phyloP scores from a whole-genome alignment of 1,284 basidiomycete genomes.

The Leccinum fallax region DNA sequence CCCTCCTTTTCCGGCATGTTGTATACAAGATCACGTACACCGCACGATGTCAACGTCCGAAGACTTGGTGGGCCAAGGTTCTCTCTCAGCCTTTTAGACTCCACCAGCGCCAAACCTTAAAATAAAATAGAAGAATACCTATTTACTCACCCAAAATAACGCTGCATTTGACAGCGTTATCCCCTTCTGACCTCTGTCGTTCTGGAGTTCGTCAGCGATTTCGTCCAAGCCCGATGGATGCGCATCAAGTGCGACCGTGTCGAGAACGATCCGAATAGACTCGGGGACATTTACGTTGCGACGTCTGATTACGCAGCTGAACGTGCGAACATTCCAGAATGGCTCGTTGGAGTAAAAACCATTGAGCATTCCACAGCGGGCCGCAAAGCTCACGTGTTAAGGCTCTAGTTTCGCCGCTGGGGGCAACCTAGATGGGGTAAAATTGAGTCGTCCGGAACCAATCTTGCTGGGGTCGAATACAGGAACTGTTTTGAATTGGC shows the following conservation, averaged over 20 bases:
- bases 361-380: slow-evolving; percentile 4
- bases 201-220: slow-evolving; percentile 18
- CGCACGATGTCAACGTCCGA: slow-evolving; percentile 15
- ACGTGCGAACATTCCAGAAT: slow-evolving; percentile 16
- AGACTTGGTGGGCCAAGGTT: slow-evolving; percentile 2
- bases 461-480: slow-evolving; percentile 1
- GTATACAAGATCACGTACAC: slow-evolving; percentile 33
- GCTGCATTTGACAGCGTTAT: slow-evolving; percentile 27
- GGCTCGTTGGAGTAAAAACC: not conserved
- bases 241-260: slow-evolving; percentile 10
- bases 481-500: slow-evolving; percentile 2
- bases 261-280: slow-evolving; percentile 14
- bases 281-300: slow-evolving; percentile 5
- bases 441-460: slow-evolving; percentile 1
- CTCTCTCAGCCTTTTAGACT: slow-evolving; percentile 30
- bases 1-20: slow-evolving; percentile 14
- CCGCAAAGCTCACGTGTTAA: slow-evolving; percentile 15
- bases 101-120: slow-evolving; percentile 11
- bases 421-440: slow-evolving; percentile 13
- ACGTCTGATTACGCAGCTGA: slow-evolving; percentile 10
- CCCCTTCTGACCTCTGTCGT: slow-evolving; percentile 11
- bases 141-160: slow-evolving; percentile 12
- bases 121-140: not conserved
- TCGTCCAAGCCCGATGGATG: slow-evolving; percentile 6
- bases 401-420: slow-evolving; percentile 12